A percentile compares a stretch with the other conserved stretches of the same genome.
Conservation (phyloP, 371 early-diverging fungal genomes). For the Saksenaea oblongispora region DNA sequence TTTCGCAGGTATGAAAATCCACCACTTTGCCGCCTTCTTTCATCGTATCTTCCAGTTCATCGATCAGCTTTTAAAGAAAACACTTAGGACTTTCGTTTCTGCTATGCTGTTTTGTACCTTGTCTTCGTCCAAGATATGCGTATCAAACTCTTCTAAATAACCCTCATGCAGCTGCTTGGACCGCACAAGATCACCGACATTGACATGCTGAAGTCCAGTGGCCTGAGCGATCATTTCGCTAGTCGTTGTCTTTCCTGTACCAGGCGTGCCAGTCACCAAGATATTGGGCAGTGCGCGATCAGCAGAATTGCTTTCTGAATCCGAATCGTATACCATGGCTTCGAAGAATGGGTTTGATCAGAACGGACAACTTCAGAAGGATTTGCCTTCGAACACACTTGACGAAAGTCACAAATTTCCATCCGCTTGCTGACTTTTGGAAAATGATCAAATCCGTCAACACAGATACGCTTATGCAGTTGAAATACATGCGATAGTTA, state of each 20-base stretch:
- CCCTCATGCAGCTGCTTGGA: conserved; percentile 86
- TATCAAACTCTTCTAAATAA: conserved; percentile 86
- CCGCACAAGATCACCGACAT: conserved; percentile 90
- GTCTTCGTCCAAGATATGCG: conserved; percentile 92
- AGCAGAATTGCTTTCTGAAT: conserved; percentile 13
- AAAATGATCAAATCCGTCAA: too few species aligned
- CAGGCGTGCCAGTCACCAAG: conserved; percentile 98
- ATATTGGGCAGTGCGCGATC: conserved; percentile 76
- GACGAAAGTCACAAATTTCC: too few species aligned
- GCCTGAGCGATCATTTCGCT: conserved; percentile 79
- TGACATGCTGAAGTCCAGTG: conserved; percentile 75
- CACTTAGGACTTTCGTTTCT: neutral
- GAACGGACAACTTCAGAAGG: neutral
- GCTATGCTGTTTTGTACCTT: conserved; percentile 70
- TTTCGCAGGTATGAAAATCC: conserved; percentile 92
- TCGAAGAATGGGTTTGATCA: neutral
- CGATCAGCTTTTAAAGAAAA: conserved; percentile 59
- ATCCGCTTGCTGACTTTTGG: too few species aligned
- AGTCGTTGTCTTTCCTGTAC: conserved; percentile 97
- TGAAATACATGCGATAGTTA: too few species aligned
- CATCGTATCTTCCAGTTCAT: conserved; percentile 85
- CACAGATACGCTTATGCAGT: too few species aligned
- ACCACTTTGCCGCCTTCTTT: conserved; percentile 84
- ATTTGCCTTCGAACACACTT: neutral
- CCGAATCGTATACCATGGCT: conserved; percentile 12